phyloP scores from a whole-genome alignment of 257 asterid species.

The Solanum etuberosum region DNA sequence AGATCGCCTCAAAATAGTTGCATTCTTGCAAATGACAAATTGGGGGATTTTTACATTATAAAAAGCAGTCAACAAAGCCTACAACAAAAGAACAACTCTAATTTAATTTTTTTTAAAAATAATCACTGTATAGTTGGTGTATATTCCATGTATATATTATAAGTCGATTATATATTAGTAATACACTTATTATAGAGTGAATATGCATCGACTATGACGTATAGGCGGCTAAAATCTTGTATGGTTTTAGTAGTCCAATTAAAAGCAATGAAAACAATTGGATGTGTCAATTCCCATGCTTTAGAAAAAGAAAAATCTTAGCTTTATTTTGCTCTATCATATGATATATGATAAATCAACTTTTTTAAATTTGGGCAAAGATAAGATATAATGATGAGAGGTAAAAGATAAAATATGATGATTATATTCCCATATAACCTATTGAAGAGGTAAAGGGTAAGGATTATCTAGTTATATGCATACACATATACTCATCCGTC shows the following conservation, averaged over 20 bases:
- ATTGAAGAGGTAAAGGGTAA: neutral
- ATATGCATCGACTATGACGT: neutral
- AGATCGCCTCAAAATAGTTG: too few species aligned
- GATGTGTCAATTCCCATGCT: neutral
- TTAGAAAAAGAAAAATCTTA: neutral
- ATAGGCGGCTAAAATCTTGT: neutral
- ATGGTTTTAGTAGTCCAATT: neutral
- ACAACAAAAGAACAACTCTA: too few species aligned
- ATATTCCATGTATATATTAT: neutral
- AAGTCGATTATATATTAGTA: neutral
- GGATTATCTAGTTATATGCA: neutral
- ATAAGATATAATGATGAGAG: neutral
- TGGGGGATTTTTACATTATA: too few species aligned
- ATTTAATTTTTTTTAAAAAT: neutral
- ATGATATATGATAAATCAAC: neutral
- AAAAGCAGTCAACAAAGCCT: too few species aligned
- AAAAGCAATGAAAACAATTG: neutral
- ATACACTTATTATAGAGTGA: neutral
- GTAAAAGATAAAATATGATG: neutral
- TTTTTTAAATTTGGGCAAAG: neutral
- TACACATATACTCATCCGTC: neutral
- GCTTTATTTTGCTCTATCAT: neutral
- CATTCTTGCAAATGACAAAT: too few species aligned
- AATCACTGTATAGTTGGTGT: neutral
- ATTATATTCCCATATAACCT: neutral